A percentile compares a stretch with the other conserved stretches of the same genome.
Evolutionary conservation across 148 eudicot species (phyloP).

Genomic region (Heliamphora exappendiculata): DNA sequence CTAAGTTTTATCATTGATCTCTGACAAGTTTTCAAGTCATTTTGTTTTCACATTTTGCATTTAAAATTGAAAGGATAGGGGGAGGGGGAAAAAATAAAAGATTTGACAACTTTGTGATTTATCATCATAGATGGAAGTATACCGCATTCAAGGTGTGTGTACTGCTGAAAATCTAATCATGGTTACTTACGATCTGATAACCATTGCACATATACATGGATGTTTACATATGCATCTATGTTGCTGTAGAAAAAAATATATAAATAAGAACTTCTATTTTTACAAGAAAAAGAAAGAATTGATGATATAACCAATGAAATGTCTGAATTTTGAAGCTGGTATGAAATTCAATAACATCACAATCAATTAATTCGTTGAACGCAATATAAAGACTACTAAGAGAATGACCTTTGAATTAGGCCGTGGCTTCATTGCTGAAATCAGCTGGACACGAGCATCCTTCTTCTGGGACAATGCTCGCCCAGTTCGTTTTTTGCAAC

Average conservation of each 20-base stretch:
- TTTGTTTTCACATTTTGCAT: neutral
- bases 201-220: neutral
- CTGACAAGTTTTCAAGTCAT: neutral
- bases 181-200: neutral
- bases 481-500: constrained; percentile 50
- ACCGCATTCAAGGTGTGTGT: neutral
- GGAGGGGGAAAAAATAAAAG: too few relatives aligned
- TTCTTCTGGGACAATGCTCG: constrained; percentile 61
- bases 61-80: neutral
- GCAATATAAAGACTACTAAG: neutral
- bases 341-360: neutral
- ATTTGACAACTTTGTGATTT: too few relatives aligned
- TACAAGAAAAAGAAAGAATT: neutral
- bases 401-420: constrained; percentile 44
- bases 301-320: neutral
- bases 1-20: neutral
- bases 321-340: neutral
- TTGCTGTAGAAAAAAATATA: neutral
- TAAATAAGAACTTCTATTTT: neutral
- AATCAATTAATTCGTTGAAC: neutral
- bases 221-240: neutral
- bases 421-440: constrained; percentile 49
- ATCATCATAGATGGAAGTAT: neutral
- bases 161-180: neutral
- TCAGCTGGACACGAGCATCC: constrained; percentile 65